phyloP scores from a whole-genome alignment of 2,329 filamentous ascomycete genomes.

The Penicillium sp. region DNA sequence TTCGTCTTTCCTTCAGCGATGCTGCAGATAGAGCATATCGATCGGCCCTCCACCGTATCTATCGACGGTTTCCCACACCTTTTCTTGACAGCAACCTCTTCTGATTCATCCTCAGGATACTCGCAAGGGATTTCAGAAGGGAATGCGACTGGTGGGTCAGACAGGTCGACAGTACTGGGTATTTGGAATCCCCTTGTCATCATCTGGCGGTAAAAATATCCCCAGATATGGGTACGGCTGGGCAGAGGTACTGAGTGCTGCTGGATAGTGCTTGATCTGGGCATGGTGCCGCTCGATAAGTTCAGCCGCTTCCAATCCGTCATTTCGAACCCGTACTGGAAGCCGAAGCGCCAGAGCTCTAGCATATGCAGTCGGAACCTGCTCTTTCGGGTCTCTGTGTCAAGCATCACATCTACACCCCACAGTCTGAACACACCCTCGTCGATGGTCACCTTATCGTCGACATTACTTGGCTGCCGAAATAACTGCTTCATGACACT shows the following conservation, averaged over 20 bases:
- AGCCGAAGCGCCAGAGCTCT: constrained; percentile 22
- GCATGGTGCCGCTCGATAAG: not conserved
- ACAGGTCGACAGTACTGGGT: not conserved
- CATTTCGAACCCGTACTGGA: constrained; percentile 22
- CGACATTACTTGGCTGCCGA: not conserved
- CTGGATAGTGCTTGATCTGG: not conserved
- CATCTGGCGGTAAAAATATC: constrained; percentile 3
- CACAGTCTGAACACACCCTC: constrained; percentile 4
- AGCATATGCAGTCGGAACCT: constrained; percentile 1
- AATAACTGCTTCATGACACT: constrained; percentile 10
- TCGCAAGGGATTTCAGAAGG: constrained; percentile 2
- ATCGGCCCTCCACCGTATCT: constrained; percentile 6
- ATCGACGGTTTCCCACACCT: constrained; percentile 13
- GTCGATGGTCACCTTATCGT: constrained; percentile 13
- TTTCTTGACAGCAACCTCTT: not conserved
- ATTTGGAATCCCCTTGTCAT: constrained; percentile 3
- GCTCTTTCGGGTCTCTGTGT: not conserved
- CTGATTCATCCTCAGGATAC: not conserved
- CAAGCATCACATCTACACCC: not conserved
- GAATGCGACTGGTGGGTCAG: not conserved
- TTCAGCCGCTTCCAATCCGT: constrained; percentile 4
- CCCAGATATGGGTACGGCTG: constrained; percentile 1
- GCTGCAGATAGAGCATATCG: constrained; percentile 6
- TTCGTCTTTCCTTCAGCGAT: constrained; percentile 1
- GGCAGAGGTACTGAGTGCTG: not conserved